These are phyloP conservation scores for Malassezia sympodialis DNA, from an alignment of 1,284 basidiomycete genomes.

Conservation along the genomic window DNA sequence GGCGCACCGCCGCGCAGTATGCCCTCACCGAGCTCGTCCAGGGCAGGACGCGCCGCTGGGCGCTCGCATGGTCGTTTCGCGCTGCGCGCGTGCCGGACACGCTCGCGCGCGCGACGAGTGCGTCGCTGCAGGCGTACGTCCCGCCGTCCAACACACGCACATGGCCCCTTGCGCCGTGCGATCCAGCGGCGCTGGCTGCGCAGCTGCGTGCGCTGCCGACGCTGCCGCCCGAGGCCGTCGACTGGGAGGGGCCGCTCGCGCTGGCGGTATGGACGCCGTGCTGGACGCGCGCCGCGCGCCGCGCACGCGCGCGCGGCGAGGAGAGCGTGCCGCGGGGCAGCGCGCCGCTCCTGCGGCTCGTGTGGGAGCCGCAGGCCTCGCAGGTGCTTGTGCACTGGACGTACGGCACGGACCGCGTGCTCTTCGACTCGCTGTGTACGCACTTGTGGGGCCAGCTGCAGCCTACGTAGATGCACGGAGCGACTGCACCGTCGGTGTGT, in stretches of 20 bases:
- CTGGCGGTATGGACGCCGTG: slow-evolving; percentile 5
- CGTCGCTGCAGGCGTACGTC: background rate
- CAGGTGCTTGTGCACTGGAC: slow-evolving; percentile 4
- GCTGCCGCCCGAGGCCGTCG: slow-evolving; percentile 3
- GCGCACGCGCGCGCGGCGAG: slow-evolving; percentile 8
- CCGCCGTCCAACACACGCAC: background rate
- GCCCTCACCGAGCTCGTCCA: slow-evolving; percentile 70
- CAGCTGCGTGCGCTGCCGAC: background rate
- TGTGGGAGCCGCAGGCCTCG: background rate
- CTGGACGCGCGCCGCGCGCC: slow-evolving; percentile 17
- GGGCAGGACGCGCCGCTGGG: slow-evolving; percentile 78
- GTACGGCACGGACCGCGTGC: slow-evolving; percentile 11
- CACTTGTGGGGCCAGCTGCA: background rate
- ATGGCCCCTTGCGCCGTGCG: background rate
- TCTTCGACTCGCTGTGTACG: slow-evolving; percentile 15
- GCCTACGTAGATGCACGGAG: background rate
- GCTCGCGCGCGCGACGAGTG: slow-evolving; percentile 28
- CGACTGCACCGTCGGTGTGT: slow-evolving; percentile 7
- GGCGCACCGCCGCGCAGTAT: slow-evolving; percentile 57
- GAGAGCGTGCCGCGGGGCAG: background rate
- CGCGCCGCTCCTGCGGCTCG: slow-evolving; percentile 1
- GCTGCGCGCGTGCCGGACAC: slow-evolving; percentile 53
- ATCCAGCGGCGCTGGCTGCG: background rate
- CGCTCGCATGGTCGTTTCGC: slow-evolving; percentile 69
- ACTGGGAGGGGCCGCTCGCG: background rate